A percentile compares a stretch with the other conserved stretches of the same genome.
Conservation (phyloP, 768 basidiomycete species). For the Rossbeevera mucosa region DNA sequence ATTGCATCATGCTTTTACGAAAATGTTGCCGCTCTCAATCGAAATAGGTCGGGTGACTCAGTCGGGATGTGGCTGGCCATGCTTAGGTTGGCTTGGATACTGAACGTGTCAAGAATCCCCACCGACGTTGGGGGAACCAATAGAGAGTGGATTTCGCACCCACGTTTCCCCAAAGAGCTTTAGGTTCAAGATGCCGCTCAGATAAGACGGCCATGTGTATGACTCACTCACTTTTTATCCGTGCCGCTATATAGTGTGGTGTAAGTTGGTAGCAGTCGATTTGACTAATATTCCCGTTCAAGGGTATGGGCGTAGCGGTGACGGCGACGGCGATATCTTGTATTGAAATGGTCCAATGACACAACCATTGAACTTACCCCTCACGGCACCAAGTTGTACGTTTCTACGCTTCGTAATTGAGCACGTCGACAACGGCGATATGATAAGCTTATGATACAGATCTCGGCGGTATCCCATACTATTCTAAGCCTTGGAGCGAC, state of each 20-base stretch:
- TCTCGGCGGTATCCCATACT: neutral
- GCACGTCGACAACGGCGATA: constrained; percentile 2
- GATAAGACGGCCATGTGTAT: neutral
- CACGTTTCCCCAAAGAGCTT: neutral
- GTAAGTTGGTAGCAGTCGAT: neutral
- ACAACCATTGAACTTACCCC: neutral
- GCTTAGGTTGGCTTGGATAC: neutral
- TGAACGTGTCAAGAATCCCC: neutral
- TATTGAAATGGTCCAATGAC: neutral
- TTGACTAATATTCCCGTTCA: constrained; percentile 1
- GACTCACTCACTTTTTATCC: neutral
- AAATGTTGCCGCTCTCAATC: neutral
- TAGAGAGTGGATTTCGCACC: neutral
- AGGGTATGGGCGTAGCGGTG: neutral
- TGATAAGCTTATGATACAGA: neutral
- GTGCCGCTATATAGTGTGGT: neutral
- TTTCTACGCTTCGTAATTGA: neutral
- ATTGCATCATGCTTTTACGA: constrained; percentile 2
- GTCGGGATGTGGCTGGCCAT: neutral
- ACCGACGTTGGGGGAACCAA: neutral
- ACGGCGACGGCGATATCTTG: neutral
- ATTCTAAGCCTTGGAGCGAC: neutral
- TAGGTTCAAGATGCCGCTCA: neutral
- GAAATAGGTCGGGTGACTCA: neutral
- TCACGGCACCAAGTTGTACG: neutral